Percentiles rank a stretch among this genome's conserved stretches.
Conservation (phyloP, 495 filamentous ascomycete genomes). For the Penicillium bovifimosum region DNA sequence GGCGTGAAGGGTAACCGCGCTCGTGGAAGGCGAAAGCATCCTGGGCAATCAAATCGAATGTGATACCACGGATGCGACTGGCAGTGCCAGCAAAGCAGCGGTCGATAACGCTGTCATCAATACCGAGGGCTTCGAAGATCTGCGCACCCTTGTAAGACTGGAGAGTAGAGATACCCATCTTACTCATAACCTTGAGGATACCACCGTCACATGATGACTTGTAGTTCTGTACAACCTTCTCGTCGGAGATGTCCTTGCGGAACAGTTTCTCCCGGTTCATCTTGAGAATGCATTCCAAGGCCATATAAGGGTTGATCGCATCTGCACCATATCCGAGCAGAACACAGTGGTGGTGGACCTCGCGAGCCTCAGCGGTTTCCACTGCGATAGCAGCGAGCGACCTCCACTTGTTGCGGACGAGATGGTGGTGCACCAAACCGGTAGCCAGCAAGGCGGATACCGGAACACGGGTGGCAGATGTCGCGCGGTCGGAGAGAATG, state of each 20-base stretch:
- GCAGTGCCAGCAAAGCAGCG: constrained; percentile 95
- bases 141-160: constrained; percentile 99
- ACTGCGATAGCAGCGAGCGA: constrained; percentile 83
- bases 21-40: constrained; percentile 98
- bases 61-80: constrained; percentile 91
- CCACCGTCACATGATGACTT: constrained; percentile 97
- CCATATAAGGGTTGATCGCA: constrained; percentile 94
- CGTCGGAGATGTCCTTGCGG: constrained; percentile 79
- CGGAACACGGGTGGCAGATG: constrained; percentile 74
- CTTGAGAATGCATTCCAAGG: constrained; percentile 97
- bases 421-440: constrained; percentile 93
- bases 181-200: constrained; percentile 99
- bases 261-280: constrained; percentile 95
- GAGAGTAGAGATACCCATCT: constrained; percentile 99
- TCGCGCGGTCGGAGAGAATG: constrained; percentile 86
- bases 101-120: constrained; percentile 93
- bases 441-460: constrained; percentile 88
- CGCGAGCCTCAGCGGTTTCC: constrained; percentile 94
- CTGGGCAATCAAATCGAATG: constrained; percentile 91
- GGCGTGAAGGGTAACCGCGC: constrained; percentile 81
- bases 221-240: constrained; percentile 90
- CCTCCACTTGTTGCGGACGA: constrained; percentile 95
- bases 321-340: constrained; percentile 94
- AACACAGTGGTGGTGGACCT: constrained; percentile 99
- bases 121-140: constrained; percentile 98